Evolutionary conservation across 768 basidiomycete genomes (phyloP).

Genomic region (Arthromyces matolae): DNA sequence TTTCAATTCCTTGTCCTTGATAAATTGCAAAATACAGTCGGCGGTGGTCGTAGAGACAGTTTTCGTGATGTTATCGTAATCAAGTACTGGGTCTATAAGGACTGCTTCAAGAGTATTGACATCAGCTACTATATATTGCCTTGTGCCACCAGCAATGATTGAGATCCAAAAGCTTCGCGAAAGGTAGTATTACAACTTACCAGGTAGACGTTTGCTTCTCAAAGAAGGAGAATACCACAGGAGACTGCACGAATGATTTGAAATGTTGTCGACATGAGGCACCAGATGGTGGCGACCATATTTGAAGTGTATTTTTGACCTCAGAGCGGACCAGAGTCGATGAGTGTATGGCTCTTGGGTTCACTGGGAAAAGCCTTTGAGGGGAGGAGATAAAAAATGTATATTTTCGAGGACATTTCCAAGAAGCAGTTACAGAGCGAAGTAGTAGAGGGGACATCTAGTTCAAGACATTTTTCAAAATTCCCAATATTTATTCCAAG

Average conservation of each 20-base stretch:
- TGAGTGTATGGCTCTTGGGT: too few species aligned
- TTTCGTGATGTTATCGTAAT: slow-evolving; percentile 31
- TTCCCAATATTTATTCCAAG: too few species aligned
- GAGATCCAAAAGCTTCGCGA: background rate
- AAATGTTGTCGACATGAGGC: slow-evolving; percentile 6
- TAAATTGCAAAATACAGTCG: slow-evolving; percentile 28
- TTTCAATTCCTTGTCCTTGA: slow-evolving; percentile 24
- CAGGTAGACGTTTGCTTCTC: slow-evolving; percentile 23
- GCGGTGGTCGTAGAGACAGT: slow-evolving; percentile 29
- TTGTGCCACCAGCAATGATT: background rate
- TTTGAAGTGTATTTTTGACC: too few species aligned
- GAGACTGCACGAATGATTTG: slow-evolving; percentile 10
- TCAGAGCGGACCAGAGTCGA: too few species aligned
- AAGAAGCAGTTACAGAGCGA: too few species aligned
- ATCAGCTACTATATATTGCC: slow-evolving; percentile 55
- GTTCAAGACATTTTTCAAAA: too few species aligned
- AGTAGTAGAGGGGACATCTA: too few species aligned
- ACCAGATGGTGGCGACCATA: background rate
- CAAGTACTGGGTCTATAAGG: slow-evolving; percentile 33
- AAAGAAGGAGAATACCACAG: slow-evolving; percentile 21
- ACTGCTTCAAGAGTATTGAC: slow-evolving; percentile 45
- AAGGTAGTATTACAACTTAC: background rate
- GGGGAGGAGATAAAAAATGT: too few species aligned
- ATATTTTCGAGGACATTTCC: too few species aligned
- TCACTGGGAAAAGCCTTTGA: too few species aligned